Base-by-base conservation (phyloP, 257 asterid genomes). In the Plantago elongata region DNA sequence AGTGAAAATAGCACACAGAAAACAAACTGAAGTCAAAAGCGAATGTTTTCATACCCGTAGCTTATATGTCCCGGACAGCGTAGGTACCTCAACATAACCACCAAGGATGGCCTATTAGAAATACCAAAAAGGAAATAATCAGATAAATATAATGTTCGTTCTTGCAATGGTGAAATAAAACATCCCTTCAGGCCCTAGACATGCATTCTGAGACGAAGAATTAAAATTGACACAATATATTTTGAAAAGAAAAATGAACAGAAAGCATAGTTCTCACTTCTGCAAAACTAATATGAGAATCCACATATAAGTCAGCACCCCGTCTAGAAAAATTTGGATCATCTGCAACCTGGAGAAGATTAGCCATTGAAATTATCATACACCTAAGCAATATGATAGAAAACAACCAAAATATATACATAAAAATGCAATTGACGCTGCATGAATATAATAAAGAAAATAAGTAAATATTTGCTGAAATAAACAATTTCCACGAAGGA, bases 81-180 rank as follows among this genome's bases (percentile, higher is more conserved):
- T 89, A 61, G 95, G 93, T 14, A 92, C 87, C 73, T 83, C 93
- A 68, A 89, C 69, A 64, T 75, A 69, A 67, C 97, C 98, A 68
- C 97, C 98, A 84, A 92, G 97, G 68, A 89, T 79, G 59, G 98
- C 97, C 97, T 92, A 84, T 71, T 13, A 69, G 56, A 65, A 74
- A 66, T 62, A 57, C 57, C 51, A 22, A 57, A 54, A 60, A 43
- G 47, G 64, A 71, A 63, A 29, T 45, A 43, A 34, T 56, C 50
- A 70, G 14, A 59, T 34, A 1, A 58, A 15, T 14, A 61, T 47
- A 45, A 59, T 50, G 29, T 43, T 18, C 4, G 4, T 12, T 7
- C 34, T 54, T 27, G 34, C 16, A 27, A 18, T n/a, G 57, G 42
- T 16, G 51, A 63, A 67, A 46, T 27, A 38, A 6, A 54, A 14